Percentiles rank a stretch among this genome's conserved stretches.
These are phyloP conservation scores for Spergularia bocconei DNA, from an alignment of 148 eudicot species.

Conservation along the genomic window DNA sequence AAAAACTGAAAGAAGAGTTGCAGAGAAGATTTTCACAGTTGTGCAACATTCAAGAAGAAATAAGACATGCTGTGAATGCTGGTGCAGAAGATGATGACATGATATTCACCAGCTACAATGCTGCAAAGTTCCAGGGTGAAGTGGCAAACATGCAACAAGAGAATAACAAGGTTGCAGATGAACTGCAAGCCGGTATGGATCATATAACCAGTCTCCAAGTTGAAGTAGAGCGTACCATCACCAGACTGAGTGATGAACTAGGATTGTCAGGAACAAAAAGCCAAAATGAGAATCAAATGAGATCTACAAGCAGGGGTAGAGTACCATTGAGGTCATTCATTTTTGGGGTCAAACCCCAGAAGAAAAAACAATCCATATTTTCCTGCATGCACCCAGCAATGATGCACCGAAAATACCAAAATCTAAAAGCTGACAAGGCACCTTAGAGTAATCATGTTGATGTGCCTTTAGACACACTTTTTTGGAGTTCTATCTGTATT, in stretches of 20 bases:
- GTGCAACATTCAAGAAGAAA: constrained; percentile 63
- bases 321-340: constrained; percentile 74
- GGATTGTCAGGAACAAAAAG: constrained; percentile 38
- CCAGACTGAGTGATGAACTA: constrained; percentile 52
- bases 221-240: constrained; percentile 56
- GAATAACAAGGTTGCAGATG: constrained; percentile 74
- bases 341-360: constrained; percentile 67
- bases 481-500: constrained; percentile 18
- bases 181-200: constrained; percentile 72
- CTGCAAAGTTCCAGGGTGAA: constrained; percentile 92
- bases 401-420: constrained; percentile 37
- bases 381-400: constrained; percentile 50
- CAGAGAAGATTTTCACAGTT: constrained; percentile 53
- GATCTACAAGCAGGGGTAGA: constrained; percentile 27
- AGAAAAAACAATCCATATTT: constrained; percentile 60
- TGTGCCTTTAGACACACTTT: constrained; percentile 18
- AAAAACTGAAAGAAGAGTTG: constrained; percentile 58
- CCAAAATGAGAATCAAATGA: constrained; percentile 32
- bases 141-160: constrained; percentile 92
- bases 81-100: constrained; percentile 68
- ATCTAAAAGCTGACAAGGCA: constrained; percentile 31
- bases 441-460: constrained; percentile 1
- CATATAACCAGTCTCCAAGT: constrained; percentile 52
- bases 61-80: constrained; percentile 51
- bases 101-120: constrained; percentile 74